A percentile compares a stretch with the other conserved stretches of the same genome.
These are phyloP conservation scores for Phoma herbarum DNA, from an alignment of 2,329 filamentous ascomycete species.

Conservation along the genomic window DNA sequence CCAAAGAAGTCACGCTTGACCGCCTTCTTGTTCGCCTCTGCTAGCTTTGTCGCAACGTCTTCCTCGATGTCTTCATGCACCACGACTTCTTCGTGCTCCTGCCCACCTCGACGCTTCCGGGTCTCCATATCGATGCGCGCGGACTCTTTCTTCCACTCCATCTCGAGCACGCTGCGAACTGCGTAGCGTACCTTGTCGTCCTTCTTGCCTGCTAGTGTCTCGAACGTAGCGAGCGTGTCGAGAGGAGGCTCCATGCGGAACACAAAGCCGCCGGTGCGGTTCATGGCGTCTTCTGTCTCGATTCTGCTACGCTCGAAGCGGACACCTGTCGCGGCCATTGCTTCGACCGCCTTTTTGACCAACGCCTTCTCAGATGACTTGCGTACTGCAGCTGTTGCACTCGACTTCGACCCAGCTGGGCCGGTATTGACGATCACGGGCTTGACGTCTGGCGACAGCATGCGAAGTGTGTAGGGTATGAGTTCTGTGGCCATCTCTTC, in stretches of 20 bases:
- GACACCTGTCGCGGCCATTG: constrained; percentile 84
- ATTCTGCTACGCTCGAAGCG: constrained; percentile 82
- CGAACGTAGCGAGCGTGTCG: constrained; percentile 80
- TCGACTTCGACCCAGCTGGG: constrained; percentile 48
- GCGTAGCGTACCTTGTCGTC: constrained; percentile 85
- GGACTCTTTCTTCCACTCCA: constrained; percentile 82
- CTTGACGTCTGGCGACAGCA: constrained; percentile 89
- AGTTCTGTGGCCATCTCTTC: constrained; percentile 83
- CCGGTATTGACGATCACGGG: constrained; percentile 82
- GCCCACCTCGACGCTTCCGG: constrained; percentile 63
- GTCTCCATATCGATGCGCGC: constrained; percentile 71
- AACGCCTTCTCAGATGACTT: constrained; percentile 85
- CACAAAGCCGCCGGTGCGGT: constrained; percentile 70
- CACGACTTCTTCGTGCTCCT: constrained; percentile 30
- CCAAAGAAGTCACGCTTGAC: constrained; percentile 89
- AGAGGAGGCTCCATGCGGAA: constrained; percentile 94
- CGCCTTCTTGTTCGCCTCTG: constrained; percentile 40
- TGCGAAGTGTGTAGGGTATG: constrained; percentile 81
- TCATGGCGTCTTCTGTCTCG: constrained; percentile 68
- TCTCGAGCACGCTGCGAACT: constrained; percentile 90
- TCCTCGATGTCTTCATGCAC: constrained; percentile 28
- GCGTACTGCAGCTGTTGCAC: constrained; percentile 80
- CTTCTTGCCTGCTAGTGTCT: constrained; percentile 68
- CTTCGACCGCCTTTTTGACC: constrained; percentile 79
- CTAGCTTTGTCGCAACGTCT: constrained; percentile 33